phyloP scores from a whole-genome alignment of 768 basidiomycete genomes.

The Stropharia rugosoannulata region DNA sequence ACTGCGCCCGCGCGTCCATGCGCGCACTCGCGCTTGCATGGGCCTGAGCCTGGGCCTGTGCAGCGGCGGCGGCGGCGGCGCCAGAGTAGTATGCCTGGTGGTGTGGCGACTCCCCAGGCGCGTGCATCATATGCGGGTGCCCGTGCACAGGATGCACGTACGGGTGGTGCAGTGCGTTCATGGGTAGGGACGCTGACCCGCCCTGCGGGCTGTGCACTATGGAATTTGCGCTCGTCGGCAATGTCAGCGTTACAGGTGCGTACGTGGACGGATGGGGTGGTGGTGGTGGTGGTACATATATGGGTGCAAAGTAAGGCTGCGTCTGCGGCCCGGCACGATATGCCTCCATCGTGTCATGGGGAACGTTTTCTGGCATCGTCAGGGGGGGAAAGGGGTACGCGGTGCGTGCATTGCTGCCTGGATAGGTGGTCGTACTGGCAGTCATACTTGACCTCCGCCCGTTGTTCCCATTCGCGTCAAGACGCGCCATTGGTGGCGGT shows the following conservation, averaged over 20 bases:
- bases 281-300: neutral
- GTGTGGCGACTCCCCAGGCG: slow-evolving; percentile 1
- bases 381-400: neutral
- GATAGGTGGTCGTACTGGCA: neutral
- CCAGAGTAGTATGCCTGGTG: neutral
- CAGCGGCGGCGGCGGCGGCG: neutral
- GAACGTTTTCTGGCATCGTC: neutral
- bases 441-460: neutral
- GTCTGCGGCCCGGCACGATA: neutral
- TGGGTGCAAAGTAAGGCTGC: neutral
- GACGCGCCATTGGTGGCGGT: slow-evolving; percentile 1
- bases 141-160: slow-evolving; percentile 3
- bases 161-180: slow-evolving; percentile 7
- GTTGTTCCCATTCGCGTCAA: neutral
- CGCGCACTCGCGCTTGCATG: neutral
- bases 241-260: neutral
- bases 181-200: slow-evolving; percentile 9
- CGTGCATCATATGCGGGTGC: slow-evolving; percentile 1
- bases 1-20: neutral
- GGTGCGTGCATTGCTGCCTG: neutral
- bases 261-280: slow-evolving; percentile 2
- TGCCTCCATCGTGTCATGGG: neutral
- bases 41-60: neutral
- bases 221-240: slow-evolving; percentile 7
- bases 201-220: slow-evolving; percentile 16